Base-by-base conservation (phyloP, 2,329 filamentous ascomycete species). In the Pseudodiploospora longispora region DNA sequence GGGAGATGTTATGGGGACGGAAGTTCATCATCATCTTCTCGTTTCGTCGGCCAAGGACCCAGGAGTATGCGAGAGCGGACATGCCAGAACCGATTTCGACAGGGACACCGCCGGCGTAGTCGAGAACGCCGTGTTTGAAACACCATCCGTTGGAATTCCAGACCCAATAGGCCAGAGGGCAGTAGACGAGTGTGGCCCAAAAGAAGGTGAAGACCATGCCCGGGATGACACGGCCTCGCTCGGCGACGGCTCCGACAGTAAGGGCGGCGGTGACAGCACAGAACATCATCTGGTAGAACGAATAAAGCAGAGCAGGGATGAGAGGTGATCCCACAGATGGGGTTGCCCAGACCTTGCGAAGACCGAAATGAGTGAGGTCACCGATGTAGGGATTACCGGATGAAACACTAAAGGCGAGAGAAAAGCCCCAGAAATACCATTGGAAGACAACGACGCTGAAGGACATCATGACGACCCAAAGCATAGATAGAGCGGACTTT, bases 1-100 rank as follows among this genome's bases (percentile, higher is more conserved):
- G 79, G 5, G 90, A 95, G 54, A 97, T 93, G 72, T 98, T 98
- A 76, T 98, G 93, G 12, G 93, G 93, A 55, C 93, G 87, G 79
- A 97, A 97, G 78, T 97, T 97, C 69, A 96, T 80, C 87, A 97
- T 96, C 89, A 97, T 96, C 73, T 89, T 93, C 73, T 97, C 91
- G 71, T 96, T 93, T 54, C 93, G 88, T 60, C 89, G 87, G 55
- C 93, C 93, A 49, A 98, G 85, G 33, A 96, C 83, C 87, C 87
- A 85, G 3, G 90, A 95, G 72, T 97, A 98, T 53, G 93, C 93
- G 38, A 97, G 75, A 30, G 91, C 93, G 36, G 88, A 93, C 68
- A 95, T 74, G 62, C 93, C 93, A 46, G 93, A 97, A 49, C 80
- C 87, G 57, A 98, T 97, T 69, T 98, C 93, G 76, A 98, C 93